These are phyloP conservation scores for Bolboschoenoplectus hybrid DNA, from an alignment of 202 grass and related monocot genomes.

Conservation along the genomic window DNA sequence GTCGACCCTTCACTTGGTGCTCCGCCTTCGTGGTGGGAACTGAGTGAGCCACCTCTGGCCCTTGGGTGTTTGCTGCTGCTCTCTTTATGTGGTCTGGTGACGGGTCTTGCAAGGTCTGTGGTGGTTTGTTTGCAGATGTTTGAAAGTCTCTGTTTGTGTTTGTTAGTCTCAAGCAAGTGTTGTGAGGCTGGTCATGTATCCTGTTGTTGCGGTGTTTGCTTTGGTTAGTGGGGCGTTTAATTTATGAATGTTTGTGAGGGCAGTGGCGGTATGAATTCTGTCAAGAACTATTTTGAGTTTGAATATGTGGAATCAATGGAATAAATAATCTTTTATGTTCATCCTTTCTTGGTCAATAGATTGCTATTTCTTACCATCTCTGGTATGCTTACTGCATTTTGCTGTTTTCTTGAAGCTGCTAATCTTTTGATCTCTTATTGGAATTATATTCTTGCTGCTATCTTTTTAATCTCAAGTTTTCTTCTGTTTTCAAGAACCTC, in stretches of 20 bases:
- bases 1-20: constrained; percentile 54
- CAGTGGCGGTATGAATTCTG: background rate
- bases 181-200: constrained; percentile 1
- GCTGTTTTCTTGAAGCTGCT: no score
- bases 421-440: no score
- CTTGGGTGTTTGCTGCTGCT: background rate
- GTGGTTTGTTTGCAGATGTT: background rate
- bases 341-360: background rate
- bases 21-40: constrained; percentile 55
- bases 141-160: background rate
- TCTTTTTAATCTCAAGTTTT: no score
- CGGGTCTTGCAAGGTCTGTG: background rate
- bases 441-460: no score
- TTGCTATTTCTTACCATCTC: background rate
- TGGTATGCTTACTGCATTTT: background rate
- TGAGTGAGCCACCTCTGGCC: background rate
- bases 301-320: background rate
- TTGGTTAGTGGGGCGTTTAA: background rate
- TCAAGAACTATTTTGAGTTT: background rate
- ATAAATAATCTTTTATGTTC: background rate
- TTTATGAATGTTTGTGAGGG: background rate
- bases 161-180: background rate
- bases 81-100: background rate
- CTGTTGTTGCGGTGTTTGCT: background rate
- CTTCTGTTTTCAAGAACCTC: no score